A percentile compares a stretch with the other conserved stretches of the same genome.
phyloP scores from a whole-genome alignment of 192 early-diverging fungal genomes.

The Gonapodya prolifera region DNA sequence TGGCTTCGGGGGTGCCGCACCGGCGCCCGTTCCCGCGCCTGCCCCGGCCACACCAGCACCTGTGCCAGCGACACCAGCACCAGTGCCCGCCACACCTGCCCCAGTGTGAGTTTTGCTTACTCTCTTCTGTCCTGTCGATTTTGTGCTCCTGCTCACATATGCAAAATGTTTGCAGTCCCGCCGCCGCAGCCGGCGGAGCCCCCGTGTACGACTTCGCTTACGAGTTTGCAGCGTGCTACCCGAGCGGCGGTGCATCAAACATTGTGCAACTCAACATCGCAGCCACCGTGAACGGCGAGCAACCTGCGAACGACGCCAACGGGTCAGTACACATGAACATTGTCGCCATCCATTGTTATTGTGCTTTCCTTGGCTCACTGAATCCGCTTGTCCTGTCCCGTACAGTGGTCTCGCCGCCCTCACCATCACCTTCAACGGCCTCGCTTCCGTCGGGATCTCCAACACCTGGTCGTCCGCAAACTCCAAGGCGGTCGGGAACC shows the following conservation, averaged over 20 bases:
- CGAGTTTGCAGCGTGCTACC: neutral
- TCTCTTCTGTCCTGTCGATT: too few relatives aligned
- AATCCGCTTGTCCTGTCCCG: neutral
- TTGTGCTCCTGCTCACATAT: too few relatives aligned
- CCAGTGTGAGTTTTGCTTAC: too few relatives aligned
- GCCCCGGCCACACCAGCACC: neutral
- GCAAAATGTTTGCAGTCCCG: too few relatives aligned
- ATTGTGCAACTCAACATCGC: neutral
- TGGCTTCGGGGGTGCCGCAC: neutral
- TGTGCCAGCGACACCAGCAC: neutral
- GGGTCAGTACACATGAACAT: neutral
- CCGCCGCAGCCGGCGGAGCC: neutral
- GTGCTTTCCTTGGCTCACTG: neutral
- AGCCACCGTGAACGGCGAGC: neutral
- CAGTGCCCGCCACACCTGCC: neutral
- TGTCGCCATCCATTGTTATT: neutral
- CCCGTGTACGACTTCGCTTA: neutral
- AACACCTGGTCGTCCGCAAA: neutral
- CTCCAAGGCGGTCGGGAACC: neutral
- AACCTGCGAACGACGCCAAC: neutral
- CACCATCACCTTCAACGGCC: neutral
- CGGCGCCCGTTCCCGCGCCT: neutral
- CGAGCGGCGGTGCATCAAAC: neutral
- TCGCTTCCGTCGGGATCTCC: neutral
- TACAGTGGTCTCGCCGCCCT: neutral